These are phyloP conservation scores for Penicillium sp. DNA, from an alignment of 2,329 filamentous ascomycete genomes.

Conservation along the genomic window DNA sequence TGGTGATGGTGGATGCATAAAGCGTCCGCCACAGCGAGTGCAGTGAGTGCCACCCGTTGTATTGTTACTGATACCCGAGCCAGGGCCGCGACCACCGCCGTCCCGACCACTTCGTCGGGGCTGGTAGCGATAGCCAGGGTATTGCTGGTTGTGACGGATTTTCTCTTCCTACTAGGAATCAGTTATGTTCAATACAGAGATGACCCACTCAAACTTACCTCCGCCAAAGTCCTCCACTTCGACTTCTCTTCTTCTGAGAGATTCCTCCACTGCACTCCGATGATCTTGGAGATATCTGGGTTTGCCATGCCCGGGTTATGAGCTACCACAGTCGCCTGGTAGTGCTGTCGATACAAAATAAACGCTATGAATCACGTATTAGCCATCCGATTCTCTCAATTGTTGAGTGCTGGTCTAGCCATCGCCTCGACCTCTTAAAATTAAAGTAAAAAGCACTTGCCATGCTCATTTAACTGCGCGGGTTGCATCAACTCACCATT, in stretches of 20 bases:
- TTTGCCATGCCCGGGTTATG: slow-evolving; percentile 88
- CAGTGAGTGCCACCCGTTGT: slow-evolving; percentile 40
- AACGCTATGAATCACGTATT: slow-evolving; percentile 65
- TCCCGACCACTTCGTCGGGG: slow-evolving; percentile 69
- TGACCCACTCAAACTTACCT: slow-evolving; percentile 52
- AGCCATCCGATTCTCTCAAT: not conserved
- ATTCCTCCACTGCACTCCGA: slow-evolving; percentile 86
- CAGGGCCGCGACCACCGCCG: slow-evolving; percentile 39
- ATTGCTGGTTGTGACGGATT: slow-evolving; percentile 79
- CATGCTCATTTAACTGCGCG: slow-evolving; percentile 17
- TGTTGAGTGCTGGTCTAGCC: not conserved
- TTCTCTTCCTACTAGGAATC: slow-evolving; percentile 71
- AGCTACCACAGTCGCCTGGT: slow-evolving; percentile 77
- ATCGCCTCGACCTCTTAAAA: not conserved
- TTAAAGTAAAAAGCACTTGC: slow-evolving; percentile 25
- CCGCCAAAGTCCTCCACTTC: slow-evolving; percentile 85
- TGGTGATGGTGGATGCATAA: slow-evolving; percentile 48
- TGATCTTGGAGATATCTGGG: slow-evolving; percentile 95
- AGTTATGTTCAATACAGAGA: not conserved
- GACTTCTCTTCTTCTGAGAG: slow-evolving; percentile 73
- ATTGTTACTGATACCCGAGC: slow-evolving; percentile 38
- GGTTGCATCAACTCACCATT: slow-evolving; percentile 59
- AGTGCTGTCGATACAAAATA: slow-evolving; percentile 93
- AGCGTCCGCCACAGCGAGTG: slow-evolving; percentile 47
- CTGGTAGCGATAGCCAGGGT: slow-evolving; percentile 93